Conservation (phyloP, 2,329 filamentous ascomycete genomes). For the Setomelanomma holmii region DNA sequence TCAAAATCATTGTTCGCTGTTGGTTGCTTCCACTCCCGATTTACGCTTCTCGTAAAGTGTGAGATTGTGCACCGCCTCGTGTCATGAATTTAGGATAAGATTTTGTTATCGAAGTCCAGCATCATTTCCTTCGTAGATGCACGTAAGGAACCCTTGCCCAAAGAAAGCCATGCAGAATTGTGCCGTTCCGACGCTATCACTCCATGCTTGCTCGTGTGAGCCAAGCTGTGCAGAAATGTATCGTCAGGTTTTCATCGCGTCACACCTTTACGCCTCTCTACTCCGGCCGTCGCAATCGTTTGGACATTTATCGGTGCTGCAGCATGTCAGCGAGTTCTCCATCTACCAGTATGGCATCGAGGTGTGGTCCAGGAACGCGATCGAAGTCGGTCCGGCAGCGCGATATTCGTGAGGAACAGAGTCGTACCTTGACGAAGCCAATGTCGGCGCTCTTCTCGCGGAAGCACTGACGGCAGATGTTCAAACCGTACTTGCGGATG, state of each 20-base stretch:
- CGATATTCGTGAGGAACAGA: slow-evolving; percentile 1
- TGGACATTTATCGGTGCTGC: slow-evolving; percentile 45
- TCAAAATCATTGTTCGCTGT: too few species aligned
- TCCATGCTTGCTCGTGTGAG: slow-evolving; percentile 11
- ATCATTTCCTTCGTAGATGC: slow-evolving; percentile 20
- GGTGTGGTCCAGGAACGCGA: background rate
- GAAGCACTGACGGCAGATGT: slow-evolving; percentile 78
- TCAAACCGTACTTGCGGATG: slow-evolving; percentile 99
- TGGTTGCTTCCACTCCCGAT: too few species aligned
- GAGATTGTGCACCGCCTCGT: background rate
- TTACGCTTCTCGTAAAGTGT: too few species aligned
- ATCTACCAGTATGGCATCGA: background rate
- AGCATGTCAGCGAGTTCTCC: too few species aligned
- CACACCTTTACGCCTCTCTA: slow-evolving; percentile 37
- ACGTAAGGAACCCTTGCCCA: slow-evolving; percentile 20
- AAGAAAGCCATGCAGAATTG: slow-evolving; percentile 35
- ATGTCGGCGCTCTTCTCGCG: slow-evolving; percentile 72
- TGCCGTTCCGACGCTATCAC: slow-evolving; percentile 22
- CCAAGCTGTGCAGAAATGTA: slow-evolving; percentile 23
- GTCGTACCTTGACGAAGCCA: slow-evolving; percentile 70
- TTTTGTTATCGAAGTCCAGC: slow-evolving; percentile 33
- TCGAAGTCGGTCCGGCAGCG: too few species aligned
- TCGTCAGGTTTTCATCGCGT: slow-evolving; percentile 40
- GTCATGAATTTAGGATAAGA: slow-evolving; percentile 33
- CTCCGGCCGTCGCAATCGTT: slow-evolving; percentile 32